These are phyloP conservation scores for Lanmaoa rubissima DNA, from an alignment of 768 basidiomycete species.

Conservation along the genomic window DNA sequence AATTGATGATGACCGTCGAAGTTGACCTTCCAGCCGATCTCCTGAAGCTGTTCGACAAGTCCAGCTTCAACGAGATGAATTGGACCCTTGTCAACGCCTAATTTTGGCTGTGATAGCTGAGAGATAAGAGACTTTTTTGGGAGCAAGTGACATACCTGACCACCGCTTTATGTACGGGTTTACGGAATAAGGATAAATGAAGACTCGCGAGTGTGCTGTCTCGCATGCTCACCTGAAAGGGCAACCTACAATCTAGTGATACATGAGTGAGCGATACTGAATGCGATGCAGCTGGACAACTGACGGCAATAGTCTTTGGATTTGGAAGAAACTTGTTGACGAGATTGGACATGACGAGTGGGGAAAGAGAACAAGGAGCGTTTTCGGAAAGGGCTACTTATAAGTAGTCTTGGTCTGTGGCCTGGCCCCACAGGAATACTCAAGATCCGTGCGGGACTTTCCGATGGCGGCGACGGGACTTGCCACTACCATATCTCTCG, in stretches of 20 bases:
- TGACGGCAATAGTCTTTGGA: constrained; percentile 77
- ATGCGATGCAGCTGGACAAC: constrained; percentile 31
- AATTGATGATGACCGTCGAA: constrained; percentile 93
- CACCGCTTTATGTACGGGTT: constrained; percentile 21
- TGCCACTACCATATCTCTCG: neutral
- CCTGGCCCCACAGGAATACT: no score
- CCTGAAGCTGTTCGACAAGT: constrained; percentile 69
- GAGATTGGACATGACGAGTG: constrained; percentile 21
- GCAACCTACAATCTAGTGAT: constrained; percentile 80
- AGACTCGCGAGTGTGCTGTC: neutral
- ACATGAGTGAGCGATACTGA: constrained; percentile 7
- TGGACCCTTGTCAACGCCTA: constrained; percentile 85
- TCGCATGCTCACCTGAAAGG: constrained; percentile 77
- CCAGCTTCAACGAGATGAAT: constrained; percentile 89
- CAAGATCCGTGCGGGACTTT: constrained; percentile 9
- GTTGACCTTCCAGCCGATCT: constrained; percentile 83
- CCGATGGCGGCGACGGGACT: constrained; percentile 1
- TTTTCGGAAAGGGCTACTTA: neutral
- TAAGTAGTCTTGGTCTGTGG: neutral
- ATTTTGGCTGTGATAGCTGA: constrained; percentile 49
- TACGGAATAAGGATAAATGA: constrained; percentile 10
- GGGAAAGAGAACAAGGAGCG: neutral
- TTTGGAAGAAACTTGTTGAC: constrained; percentile 38
- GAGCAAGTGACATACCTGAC: constrained; percentile 26
- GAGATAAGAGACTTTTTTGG: constrained; percentile 12